Conservation (phyloP, 2,329 filamentous ascomycete species). For the Onygenales sp. region DNA sequence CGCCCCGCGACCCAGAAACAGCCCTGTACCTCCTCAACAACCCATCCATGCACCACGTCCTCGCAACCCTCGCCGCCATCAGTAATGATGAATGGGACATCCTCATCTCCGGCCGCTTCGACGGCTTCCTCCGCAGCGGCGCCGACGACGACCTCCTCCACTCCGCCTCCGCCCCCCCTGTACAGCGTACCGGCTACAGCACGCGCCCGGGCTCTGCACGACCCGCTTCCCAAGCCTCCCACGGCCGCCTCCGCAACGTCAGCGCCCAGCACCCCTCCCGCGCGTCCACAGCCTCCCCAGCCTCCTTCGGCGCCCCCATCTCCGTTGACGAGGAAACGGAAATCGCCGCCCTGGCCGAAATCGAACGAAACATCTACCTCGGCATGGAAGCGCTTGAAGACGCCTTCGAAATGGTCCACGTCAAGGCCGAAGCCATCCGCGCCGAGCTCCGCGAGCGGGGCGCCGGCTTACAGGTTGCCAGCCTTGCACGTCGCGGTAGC, state of each 20-base stretch:
- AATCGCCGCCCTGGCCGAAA: constrained; percentile 78
- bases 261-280: constrained; percentile 37
- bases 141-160: constrained; percentile 50
- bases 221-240: constrained; percentile 15
- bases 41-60: constrained; percentile 69
- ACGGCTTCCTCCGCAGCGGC: constrained; percentile 90
- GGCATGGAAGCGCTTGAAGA: constrained; percentile 94
- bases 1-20: constrained; percentile 75
- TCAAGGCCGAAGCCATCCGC: constrained; percentile 71
- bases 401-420: constrained; percentile 85
- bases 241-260: constrained; percentile 32
- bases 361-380: constrained; percentile 84
- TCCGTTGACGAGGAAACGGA: constrained; percentile 91
- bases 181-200: constrained; percentile 17
- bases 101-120: constrained; percentile 83
- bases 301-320: constrained; percentile 61
- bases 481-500: constrained; percentile 32
- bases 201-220: constrained; percentile 21
- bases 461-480: constrained; percentile 56
- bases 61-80: constrained; percentile 79
- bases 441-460: constrained; percentile 70
- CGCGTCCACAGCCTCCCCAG: constrained; percentile 50
- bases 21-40: constrained; percentile 81
- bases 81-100: constrained; percentile 95
- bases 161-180: constrained; percentile 14